Base-by-base conservation (phyloP, 169 alveolate genomes). In the Hepatocystis sp. region DNA sequence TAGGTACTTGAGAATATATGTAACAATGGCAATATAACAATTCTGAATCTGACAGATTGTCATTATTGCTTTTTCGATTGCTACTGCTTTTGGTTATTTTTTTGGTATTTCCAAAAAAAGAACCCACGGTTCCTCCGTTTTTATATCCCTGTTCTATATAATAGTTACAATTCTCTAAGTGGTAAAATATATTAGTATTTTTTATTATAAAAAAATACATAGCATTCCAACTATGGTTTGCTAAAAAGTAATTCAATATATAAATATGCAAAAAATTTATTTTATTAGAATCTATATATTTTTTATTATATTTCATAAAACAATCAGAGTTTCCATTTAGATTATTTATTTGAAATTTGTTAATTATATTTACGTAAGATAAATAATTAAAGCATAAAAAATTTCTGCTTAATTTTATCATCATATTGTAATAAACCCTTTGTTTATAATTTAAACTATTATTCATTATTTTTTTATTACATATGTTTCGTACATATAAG, bases 351-450 rank as follows among this genome's bases (percentile, higher is more conserved):
- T 32, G 7, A 39, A 51, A 19, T 53, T 36, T 51, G 10, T 39
- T 34, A 34, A 28, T 36, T 52, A 30, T 17, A 52, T 67, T 13
- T 53, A 52, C 36, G 30, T 52, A 52, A 4, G 85, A 52, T 46
- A 23, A 36, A 67, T 67, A 52, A 67, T 67, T 67, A 5, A 67
- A 67, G 2, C 66, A 67, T 67, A 67, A 44, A 13, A 67, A 52
- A 67, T 67, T 67, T 44, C 85, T 67, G 49, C 67, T 51, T 28
- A 67, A 32, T 52, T 67, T 67, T 7, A 53, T 30, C 85, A 67
- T 67, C 51, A 67, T 13, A 46, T 56, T 51, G 30, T 67, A 67
- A 56, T 42, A 67, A 36, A 67, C 39, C 28, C 1, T 13, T 63
- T 61, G 17, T 19, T 27, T 2, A 4, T n/a, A 0, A 23, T 11